Base-by-base conservation (phyloP, 140 eudicot genomes). In the Flaveria floridana region DNA sequence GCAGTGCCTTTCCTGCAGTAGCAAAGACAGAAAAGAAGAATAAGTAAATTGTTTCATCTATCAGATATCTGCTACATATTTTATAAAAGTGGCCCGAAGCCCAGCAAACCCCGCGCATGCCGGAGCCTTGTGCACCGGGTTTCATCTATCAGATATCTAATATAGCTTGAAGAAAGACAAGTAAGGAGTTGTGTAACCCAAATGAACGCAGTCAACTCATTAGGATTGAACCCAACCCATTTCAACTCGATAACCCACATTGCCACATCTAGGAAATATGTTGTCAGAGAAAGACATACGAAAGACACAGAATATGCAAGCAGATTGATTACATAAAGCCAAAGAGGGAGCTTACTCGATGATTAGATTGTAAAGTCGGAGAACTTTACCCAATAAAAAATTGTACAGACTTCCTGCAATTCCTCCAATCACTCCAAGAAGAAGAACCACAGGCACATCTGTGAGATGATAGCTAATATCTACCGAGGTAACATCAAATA, bases 341-440 rank as follows among this genome's bases (percentile, higher is more conserved):
- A 47, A 65, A 55, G 68, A 76, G 37, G 58, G 74, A 63, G 64
- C 94, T 83, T 86, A 92, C 98, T 81, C 88, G 23, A 90, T 83
- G 69, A 93, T 86, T 69, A 71, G 25, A 76, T 84, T 90, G 89
- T 86, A 93, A 28, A 90, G 12, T 21, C 83, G 86, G 51, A 86
- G 91, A 70, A 90, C 85, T 80, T 81, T 94, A 0, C 84, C 78
- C 37, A 90, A 80, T 55, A 94, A 75, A 81, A 21, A 82, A 66
- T 93, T 93, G 86, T 88, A 88, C 65, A 90, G 25, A 74, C 96
- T 84, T 19, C 97, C 99, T 77, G 87, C 70, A 26, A 88, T 37
- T 70, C 98, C 98, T 72, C 98, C 97, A 2, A 90, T 53, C 39
- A 90, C 80, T 63, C 89, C 96, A 57, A 93, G 94, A 72, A 93